Percentiles rank a stretch among this genome's conserved stretches.
Conservation (phyloP, 257 asterid genomes). For the Paraleonurus japonicus region DNA sequence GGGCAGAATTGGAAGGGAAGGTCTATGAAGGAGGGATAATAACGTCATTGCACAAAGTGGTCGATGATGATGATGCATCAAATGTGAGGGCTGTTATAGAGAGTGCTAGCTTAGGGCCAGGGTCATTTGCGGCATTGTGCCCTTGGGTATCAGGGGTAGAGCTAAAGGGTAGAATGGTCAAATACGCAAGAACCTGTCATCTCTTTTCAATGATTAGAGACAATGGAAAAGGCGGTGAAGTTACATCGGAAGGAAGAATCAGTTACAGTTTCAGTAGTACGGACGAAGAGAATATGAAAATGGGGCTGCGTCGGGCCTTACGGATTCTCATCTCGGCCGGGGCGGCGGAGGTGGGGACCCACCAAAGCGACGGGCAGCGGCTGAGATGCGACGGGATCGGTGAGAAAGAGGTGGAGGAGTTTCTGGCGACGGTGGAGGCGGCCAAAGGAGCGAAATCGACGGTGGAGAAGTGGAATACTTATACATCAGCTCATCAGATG, state of each 20-base stretch:
- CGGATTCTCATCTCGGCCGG: constrained; percentile 76
- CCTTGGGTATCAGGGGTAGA: constrained; percentile 74
- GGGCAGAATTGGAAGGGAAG: constrained; percentile 47
- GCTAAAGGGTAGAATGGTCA: constrained; percentile 39
- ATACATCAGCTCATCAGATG: constrained; percentile 87
- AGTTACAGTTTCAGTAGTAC: constrained; percentile 28
- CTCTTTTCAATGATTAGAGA: constrained; percentile 68
- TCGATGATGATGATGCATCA: constrained; percentile 26
- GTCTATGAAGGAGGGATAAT: constrained; percentile 78
- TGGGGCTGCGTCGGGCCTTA: constrained; percentile 47
- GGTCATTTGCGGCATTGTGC: constrained; percentile 50
- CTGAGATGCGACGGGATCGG: constrained; percentile 45
- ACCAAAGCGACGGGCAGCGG: constrained; percentile 66
- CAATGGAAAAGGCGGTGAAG: constrained; percentile 53
- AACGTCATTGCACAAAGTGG: constrained; percentile 64
- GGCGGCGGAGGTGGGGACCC: constrained; percentile 83
- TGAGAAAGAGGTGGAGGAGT: constrained; percentile 48
- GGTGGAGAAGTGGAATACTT: constrained; percentile 57
- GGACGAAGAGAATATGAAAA: constrained; percentile 59
- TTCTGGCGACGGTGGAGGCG: constrained; percentile 54
- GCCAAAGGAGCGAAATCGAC: constrained; percentile 58
- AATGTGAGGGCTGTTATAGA: constrained; percentile 54
- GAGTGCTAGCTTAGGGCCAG: constrained; percentile 64
- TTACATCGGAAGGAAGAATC: constrained; percentile 48
- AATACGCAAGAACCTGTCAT: constrained; percentile 66